Base-by-base conservation (phyloP, 768 basidiomycete species). In the Boletus vermiculosoides region DNA sequence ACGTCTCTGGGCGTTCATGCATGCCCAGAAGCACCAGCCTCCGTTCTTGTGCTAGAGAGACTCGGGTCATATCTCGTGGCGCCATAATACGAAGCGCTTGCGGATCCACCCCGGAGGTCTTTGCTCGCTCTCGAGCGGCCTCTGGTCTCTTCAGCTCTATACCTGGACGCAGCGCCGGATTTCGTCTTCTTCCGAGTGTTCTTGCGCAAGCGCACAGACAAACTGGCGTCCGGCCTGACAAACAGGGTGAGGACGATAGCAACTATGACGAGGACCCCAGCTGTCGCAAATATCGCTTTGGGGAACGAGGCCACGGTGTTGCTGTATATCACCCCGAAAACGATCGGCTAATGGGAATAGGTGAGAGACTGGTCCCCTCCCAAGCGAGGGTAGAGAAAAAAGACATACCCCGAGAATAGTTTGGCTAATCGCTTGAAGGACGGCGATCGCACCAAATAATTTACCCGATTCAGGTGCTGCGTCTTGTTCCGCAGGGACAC, bases 381-480 rank as follows among this genome's bases (percentile, higher is more conserved):
- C 45, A 30, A 50, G 42, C 45, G 42, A 44, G 42, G 8, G 22
- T 12, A 50, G 4, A 36, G 8, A 20, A 30, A 5, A n/a, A 39
- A 9, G 34, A 44, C 74, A 39, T 59, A 80, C 80, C 41, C 77
- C 80, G 20, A 82, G 50, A 41, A 90, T 82, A 55, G 82, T 84
- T 67, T 86, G 85, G 0, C 84, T 84, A 10, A 84, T 69, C 0
- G 89, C 86, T 52, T 84, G 81, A 42, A 91, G 66, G 16, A 88
- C 81, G 3, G 87, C 84, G 54, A 91, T 74, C 1, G 87, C 87
- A 15, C 88, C 88, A 53, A 92, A 89, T 37, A 92, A 65, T 22
- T 82, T 78, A 0, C 89, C 90, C 1, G 65, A 62, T 39, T 73
- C 67, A 30, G 63, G 67, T 58, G 81, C 77, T 22, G 73, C 70